Base-by-base conservation (phyloP, 345 rosid species). In the Citrus glauca region DNA sequence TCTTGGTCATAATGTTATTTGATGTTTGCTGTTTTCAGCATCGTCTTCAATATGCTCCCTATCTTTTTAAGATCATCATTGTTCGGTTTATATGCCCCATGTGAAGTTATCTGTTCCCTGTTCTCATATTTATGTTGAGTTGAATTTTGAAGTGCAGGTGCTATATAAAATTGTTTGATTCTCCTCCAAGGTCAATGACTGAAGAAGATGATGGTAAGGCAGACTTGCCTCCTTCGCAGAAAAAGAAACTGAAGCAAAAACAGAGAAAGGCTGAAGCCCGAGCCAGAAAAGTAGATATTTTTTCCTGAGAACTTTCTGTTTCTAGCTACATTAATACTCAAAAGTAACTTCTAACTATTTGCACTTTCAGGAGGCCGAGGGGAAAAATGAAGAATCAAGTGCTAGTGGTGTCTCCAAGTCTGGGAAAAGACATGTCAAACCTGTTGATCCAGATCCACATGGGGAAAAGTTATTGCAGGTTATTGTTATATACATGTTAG, bases 401-500 rank as follows among this genome's bases (percentile, higher is more conserved):
- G 87, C 88, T 55, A 78, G 82, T 85, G 86, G 89, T 78, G 88
- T 79, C 81, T 91, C 98, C 24, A 97, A 91, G 89, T 90, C 90
- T 73, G 98, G 99, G 53, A 97, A 93, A 87, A 88, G 92, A 73
- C 87, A 89, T 82, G 91, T 85, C 81, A 97, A 97, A 85, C 93
- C 97, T 79, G 93, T 91, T 40, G 99, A 97, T 81, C 96, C 94
- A 71, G 99, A 97, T 89, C 98, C 99, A 42, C 82, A 88, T 67
- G 99, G 98, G 57, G 93, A 94, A 81, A 94, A 90, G 82, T 86
- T 97, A 78, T 79, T 93, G 89, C 97, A 97, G 98, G 99, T 97
- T 66, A 33, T 65, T 79, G 30, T 78, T 84, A 40, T 71, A 13
- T 67, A 59, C 66, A 79, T 64, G 33, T 73, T 66, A 5, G 53